Percentiles rank a stretch among this genome's conserved stretches.
These are phyloP conservation scores for Yueomyces sinensis DNA, from an alignment of 805 yeast species.

Conservation along the genomic window DNA sequence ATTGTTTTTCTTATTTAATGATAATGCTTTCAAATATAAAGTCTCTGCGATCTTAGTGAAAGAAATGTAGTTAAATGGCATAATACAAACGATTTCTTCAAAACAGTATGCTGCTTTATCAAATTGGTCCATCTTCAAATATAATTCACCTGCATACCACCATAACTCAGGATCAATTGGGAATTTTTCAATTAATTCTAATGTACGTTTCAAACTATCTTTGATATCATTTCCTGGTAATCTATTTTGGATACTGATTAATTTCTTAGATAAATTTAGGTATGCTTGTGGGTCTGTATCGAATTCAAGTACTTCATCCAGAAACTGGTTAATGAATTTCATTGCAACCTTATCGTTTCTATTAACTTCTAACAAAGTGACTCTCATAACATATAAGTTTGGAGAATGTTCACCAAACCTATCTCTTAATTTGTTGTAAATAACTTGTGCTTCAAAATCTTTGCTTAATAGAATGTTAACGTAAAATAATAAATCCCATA, in stretches of 20 bases:
- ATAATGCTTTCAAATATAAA: slow-evolving; percentile 11
- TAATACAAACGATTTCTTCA: slow-evolving; percentile 55
- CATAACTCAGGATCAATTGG: slow-evolving; percentile 71
- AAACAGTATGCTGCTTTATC: slow-evolving; percentile 53
- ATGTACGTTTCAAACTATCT: slow-evolving; percentile 7
- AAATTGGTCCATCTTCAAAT: slow-evolving; percentile 44
- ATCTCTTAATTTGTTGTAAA: slow-evolving; percentile 54
- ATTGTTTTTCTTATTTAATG: slow-evolving; percentile 4
- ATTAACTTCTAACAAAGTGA: slow-evolving; percentile 15
- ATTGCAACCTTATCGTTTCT: slow-evolving; percentile 16
- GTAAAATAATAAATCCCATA: slow-evolving; percentile 63
- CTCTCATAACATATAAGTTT: slow-evolving; percentile 21
- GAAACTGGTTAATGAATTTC: slow-evolving; percentile 39
- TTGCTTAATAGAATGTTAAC: slow-evolving; percentile 46
- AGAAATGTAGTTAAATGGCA: slow-evolving; percentile 36
- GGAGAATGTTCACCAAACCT: slow-evolving; percentile 40
- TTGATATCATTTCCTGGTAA: slow-evolving; percentile 3
- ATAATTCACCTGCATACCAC: slow-evolving; percentile 65
- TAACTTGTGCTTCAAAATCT: slow-evolving; percentile 58
- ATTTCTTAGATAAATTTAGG: slow-evolving; percentile 16
- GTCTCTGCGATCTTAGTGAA: slow-evolving; percentile 18
- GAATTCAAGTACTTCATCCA: slow-evolving; percentile 37
- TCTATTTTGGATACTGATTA: slow-evolving; percentile 11
- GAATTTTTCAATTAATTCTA: slow-evolving; percentile 19
- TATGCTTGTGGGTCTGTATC: slow-evolving; percentile 26